Base-by-base conservation (phyloP, 2,329 filamentous ascomycete genomes). In the Tolypocladium tundrense region DNA sequence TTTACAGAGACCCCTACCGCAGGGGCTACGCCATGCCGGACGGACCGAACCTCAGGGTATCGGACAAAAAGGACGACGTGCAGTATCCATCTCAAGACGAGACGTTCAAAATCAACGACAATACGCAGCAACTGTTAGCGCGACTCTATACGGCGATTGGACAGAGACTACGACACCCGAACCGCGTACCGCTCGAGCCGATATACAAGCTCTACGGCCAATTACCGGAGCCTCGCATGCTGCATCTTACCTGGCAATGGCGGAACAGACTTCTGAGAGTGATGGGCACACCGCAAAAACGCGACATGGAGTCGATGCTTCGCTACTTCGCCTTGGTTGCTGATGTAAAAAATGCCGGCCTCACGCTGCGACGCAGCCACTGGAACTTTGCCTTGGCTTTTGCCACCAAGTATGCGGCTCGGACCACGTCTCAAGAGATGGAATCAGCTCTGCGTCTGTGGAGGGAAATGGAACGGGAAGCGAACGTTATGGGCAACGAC, bases 361-460 rank as follows among this genome's bases (percentile, higher is more conserved):
- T 96, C 51, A 81, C 86, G 0, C 75, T 97, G 57, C 82, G 78
- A 1, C 75, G 73, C 6, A 73, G 78, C 0, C 85, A 96, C 67
- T 99, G 92, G 92, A 96, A 90, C 60, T 85, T 84, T 43, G 92
- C 91, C 42, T 84, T 97, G 55, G 82, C 88, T 24, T 88, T 95
- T 66, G 88, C 89, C 11, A 87, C 87, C 42, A 85, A 87, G 58
- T 91, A 88, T 64, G 84, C 62, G 77, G 85, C 43, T 79, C 83
- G 52, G 77, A 80, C 51, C 66, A 79, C 45, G 81, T 91, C 69
- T 72, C 90, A 50, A 77, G 89, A 70, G 53, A 64, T 74, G 60
- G 71, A 74, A 35, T 80, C 84, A 6, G 86, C 90, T 0, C 77
- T 99, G 52, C 81, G 84, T 53, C 73, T 95, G 31, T 99, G 93